Base-by-base conservation (phyloP, 148 eudicot species). In the Rhododendron ovatum region DNA sequence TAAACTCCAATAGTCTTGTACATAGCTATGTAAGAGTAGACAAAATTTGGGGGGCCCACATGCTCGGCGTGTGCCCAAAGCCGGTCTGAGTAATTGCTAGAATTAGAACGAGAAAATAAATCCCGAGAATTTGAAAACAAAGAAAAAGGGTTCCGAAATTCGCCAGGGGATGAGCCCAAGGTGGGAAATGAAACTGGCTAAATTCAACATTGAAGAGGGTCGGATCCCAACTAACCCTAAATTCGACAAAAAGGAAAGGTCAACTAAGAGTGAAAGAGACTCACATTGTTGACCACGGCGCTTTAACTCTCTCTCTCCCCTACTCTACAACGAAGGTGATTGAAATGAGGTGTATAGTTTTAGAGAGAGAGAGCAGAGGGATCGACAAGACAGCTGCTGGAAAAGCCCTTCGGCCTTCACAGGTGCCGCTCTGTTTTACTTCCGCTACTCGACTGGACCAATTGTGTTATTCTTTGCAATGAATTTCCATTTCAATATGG, bases 231-330 rank as follows among this genome's bases (percentile, higher is more conserved):
- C 45, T 41, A 80, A 81, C 37, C 75, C 55, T 39, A 83, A 43
- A 41, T 65, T 26, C 13, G 8, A 48, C 3, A 3, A 26, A 50
- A 14, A 28, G 18, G 43, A 37, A 61, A 57, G 33, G 74, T 82
- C 83, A 82, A 57, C 71, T 10, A 3, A 7, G 24, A 24, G 26
- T n/a, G 55, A 82, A 37, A 82, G 63, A 41, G 22, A 41, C 77
- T 83, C 61, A 83, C 85, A 30, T 83, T 83, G 85, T 18, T 26
- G 65, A 45, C 14, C 43, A 47, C 61, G 78, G 50, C 43, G 61
- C 7, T 69, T 45, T 8, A 69, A 30, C 43, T 67, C 78, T 18
- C 76, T 69, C 78, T 74, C 22, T 33, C 33, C 39, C 17, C 53
- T 18, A 26, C 71, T 63, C 77, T 28, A 35, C 43, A 47, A 48